Percentiles rank a stretch among this genome's conserved stretches.
Conservation (phyloP, 1,139 yeast species). For the Suhomyces maxii region DNA sequence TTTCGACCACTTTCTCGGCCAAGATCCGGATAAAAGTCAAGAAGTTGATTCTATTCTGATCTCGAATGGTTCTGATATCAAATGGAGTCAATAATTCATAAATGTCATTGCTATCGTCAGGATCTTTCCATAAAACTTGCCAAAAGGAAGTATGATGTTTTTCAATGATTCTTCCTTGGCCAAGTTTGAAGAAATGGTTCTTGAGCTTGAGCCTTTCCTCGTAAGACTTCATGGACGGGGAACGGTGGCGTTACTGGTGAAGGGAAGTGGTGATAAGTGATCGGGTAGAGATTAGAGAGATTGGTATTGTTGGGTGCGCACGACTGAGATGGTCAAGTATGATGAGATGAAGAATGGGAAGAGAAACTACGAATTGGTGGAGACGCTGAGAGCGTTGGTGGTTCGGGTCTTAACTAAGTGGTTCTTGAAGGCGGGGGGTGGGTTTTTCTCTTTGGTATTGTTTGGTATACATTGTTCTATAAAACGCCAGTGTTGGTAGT, state of each 20-base stretch:
- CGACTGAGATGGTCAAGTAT: background rate
- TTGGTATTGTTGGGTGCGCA: background rate
- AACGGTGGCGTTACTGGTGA: background rate
- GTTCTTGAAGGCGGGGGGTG: too few relatives aligned
- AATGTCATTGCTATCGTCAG: slow-evolving; percentile 48
- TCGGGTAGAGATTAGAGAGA: background rate
- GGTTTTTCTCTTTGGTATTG: too few relatives aligned
- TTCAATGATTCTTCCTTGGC: slow-evolving; percentile 54
- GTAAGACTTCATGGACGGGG: slow-evolving; percentile 58
- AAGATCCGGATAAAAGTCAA: slow-evolving; percentile 51
- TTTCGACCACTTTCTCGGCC: slow-evolving; percentile 29
- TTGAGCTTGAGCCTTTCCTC: slow-evolving; percentile 66
- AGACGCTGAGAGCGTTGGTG: too few relatives aligned
- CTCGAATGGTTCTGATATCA: slow-evolving; percentile 63
- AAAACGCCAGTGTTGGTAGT: too few relatives aligned
- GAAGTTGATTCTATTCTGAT: slow-evolving; percentile 56
- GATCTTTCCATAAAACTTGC: slow-evolving; percentile 39
- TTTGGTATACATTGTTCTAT: too few relatives aligned
- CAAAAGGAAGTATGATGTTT: slow-evolving; percentile 51
- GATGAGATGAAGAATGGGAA: too few relatives aligned
- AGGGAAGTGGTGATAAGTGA: background rate
- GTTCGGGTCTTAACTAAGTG: too few relatives aligned
- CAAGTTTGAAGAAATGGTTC: slow-evolving; percentile 61
- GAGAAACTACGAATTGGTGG: too few relatives aligned
- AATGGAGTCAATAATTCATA: slow-evolving; percentile 42